A percentile compares a stretch with the other conserved stretches of the same genome.
These are phyloP conservation scores for Cicer bijugum DNA, from an alignment of 306 rosid species.

Conservation along the genomic window DNA sequence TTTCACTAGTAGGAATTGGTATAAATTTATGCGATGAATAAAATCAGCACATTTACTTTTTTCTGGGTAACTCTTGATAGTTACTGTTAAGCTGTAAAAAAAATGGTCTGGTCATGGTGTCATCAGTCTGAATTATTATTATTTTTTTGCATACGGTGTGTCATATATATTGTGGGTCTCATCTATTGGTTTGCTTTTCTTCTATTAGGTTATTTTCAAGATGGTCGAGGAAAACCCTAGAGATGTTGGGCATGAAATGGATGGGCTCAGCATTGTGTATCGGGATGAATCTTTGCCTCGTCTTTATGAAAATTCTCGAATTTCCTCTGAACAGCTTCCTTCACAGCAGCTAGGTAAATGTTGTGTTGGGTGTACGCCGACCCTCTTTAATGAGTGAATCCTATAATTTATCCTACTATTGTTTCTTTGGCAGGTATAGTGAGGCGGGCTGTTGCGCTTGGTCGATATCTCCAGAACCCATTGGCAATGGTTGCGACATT, in stretches of 20 bases:
- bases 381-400: slow-evolving; percentile 15
- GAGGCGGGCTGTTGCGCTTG: slow-evolving; percentile 93
- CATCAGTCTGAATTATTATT: not conserved
- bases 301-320: slow-evolving; percentile 87
- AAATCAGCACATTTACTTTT: slow-evolving; percentile 9
- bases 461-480: slow-evolving; percentile 97
- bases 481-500: slow-evolving; percentile 93
- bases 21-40: slow-evolving; percentile 15
- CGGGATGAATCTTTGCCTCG: slow-evolving; percentile 96
- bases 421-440: slow-evolving; percentile 77
- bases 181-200: slow-evolving; percentile 34
- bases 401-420: slow-evolving; percentile 34
- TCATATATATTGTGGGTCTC: slow-evolving; percentile 26
- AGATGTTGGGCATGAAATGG: slow-evolving; percentile 99
- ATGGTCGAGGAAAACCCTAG: slow-evolving; percentile 99
- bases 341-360: slow-evolving; percentile 73
- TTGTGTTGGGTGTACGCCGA: slow-evolving; percentile 3
- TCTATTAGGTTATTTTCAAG: slow-evolving; percentile 81
- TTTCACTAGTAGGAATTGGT: not conserved
- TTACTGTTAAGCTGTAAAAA: slow-evolving; percentile 20
- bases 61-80: slow-evolving; percentile 16
- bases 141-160: slow-evolving; percentile 18
- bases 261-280: slow-evolving; percentile 90
- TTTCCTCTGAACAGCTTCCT: slow-evolving; percentile 93
- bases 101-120: slow-evolving; percentile 19